Evolutionary conservation across 2,329 filamentous ascomycete genomes (phyloP).

Genomic region (Talaromyces albobiverticillius): DNA sequence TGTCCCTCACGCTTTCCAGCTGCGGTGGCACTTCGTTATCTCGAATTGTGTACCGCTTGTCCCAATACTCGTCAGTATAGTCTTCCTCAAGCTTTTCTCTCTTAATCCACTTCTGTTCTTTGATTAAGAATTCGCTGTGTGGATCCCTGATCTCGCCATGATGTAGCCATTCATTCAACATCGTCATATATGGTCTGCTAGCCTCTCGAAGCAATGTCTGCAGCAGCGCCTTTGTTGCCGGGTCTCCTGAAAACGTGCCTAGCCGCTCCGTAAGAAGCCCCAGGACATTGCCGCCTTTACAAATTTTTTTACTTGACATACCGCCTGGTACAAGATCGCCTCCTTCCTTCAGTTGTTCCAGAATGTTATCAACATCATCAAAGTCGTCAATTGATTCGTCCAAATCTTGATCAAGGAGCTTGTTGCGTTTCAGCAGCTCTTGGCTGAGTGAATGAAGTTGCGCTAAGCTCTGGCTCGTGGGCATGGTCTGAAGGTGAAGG

Average conservation of each 20-base stretch:
- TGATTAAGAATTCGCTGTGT: constrained; percentile 89
- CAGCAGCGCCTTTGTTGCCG: constrained; percentile 76
- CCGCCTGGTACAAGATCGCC: constrained; percentile 75
- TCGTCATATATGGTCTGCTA: constrained; percentile 91
- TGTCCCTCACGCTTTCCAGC: constrained; percentile 84
- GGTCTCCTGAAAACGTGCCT: constrained; percentile 89
- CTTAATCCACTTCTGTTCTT: constrained; percentile 92
- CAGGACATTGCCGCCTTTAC: constrained; percentile 94
- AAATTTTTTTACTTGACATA: constrained; percentile 83
- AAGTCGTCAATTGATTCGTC: constrained; percentile 69
- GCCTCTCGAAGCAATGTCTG: constrained; percentile 81
- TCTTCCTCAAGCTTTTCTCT: constrained; percentile 89
- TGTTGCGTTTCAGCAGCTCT: constrained; percentile 84
- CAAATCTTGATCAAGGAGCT: constrained; percentile 71
- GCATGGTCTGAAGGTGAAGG: constrained; percentile 85
- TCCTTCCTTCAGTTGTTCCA: constrained; percentile 84
- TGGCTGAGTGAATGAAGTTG: constrained; percentile 86
- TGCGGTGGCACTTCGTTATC: constrained; percentile 90
- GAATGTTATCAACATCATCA: constrained; percentile 86
- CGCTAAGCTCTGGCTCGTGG: constrained; percentile 84
- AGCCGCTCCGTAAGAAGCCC: constrained; percentile 80
- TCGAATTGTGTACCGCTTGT: constrained; percentile 91
- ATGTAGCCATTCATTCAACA: constrained; percentile 98
- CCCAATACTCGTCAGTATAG: constrained; percentile 99
- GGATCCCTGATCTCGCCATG: constrained; percentile 93